Evolutionary conservation across 768 basidiomycete genomes (phyloP), one percentile per base, ranked within the genome.

Genomic region (Mycena amicta): DNA sequence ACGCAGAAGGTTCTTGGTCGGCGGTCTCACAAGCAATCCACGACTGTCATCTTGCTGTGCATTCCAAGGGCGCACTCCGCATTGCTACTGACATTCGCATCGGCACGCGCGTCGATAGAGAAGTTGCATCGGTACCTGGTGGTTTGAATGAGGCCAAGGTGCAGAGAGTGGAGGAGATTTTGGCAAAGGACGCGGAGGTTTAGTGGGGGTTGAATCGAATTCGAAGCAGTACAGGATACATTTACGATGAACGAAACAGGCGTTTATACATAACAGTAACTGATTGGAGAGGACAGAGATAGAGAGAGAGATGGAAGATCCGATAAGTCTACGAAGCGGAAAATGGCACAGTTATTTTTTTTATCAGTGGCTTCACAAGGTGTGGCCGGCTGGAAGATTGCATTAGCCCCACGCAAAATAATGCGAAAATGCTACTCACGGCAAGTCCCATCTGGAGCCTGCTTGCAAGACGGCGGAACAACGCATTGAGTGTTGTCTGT

Each of bases 51-150:
- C 81, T 82, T 25, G 93, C 92, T 1, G 89, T 95, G 4, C 93
- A 95, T 62, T 84, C 82, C 1, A 81, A 83, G 69, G 92, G 91
- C 23, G 82, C 84, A 0, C 84, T 85, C 16, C 85, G 89, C 52
- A 82, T 95, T 53, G 92, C 92, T 12, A 96, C 95, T 13, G 95
- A 98, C 74, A 90, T 98, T 59, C 88, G 96, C 26, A 95, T 98
- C 53, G 96, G 96, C 41, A 98, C 96, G 1, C 86, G 95, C 46
- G 80, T 83, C 23, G 83, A 95, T 72, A 83, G 87, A 59, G 75
- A 81, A 37, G 80, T 88, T 18, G 72, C 74, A 4, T 78, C 80
- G 1, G 89, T 88, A 4, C 77, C 83, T 43, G 93, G 89, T 26
- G 47, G 47, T 12, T 8, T 49, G 5, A 97, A 97, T 63, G 85